These are phyloP conservation scores for Cutaneotrichosporon sp. DNA, from an alignment of 1,284 basidiomycete species.

Conservation along the genomic window DNA sequence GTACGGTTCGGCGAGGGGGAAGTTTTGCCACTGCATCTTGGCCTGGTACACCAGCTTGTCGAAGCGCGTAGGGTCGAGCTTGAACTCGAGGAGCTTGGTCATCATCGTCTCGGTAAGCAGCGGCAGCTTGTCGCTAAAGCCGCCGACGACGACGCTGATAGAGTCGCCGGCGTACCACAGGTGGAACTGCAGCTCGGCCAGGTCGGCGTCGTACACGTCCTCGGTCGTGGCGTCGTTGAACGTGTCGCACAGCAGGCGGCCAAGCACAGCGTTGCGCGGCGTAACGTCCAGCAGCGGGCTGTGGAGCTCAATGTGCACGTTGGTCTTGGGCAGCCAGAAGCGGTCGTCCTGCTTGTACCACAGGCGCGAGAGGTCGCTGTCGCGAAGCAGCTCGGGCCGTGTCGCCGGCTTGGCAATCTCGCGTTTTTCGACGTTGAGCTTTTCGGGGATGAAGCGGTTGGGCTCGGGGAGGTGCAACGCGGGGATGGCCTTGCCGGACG, in stretches of 20 bases:
- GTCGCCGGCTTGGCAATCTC: conserved; percentile 63
- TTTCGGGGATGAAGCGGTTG: conserved; percentile 85
- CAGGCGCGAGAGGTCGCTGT: conserved; percentile 65
- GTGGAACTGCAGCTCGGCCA: conserved; percentile 80
- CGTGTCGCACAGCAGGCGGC: conserved; percentile 69
- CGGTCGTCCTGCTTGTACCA: conserved; percentile 97
- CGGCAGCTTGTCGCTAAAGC: conserved; percentile 92
- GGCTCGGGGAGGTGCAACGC: conserved; percentile 74
- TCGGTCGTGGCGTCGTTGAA: conserved; percentile 86
- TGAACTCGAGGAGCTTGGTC: conserved; percentile 63
- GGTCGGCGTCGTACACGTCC: conserved; percentile 85
- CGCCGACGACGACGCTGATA: conserved; percentile 65
- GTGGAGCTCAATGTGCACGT: conserved; percentile 40
- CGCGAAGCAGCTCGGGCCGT: conserved; percentile 67
- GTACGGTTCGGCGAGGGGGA: conserved; percentile 79
- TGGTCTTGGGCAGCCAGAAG: conserved; percentile 87
- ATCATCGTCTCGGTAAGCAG: conserved; percentile 72
- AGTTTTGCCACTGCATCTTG: conserved; percentile 64
- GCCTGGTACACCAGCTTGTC: conserved; percentile 82
- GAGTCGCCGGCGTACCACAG: conserved; percentile 65
- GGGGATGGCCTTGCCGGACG: conserved; percentile 57
- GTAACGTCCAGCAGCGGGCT: conserved; percentile 46
- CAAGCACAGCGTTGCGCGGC: conserved; percentile 43
- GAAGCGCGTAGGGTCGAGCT: conserved; percentile 68
- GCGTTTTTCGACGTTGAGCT: conserved; percentile 72